Evolutionary conservation across 805 yeast species (phyloP).

Genomic region (Yarrowia porcina): DNA sequence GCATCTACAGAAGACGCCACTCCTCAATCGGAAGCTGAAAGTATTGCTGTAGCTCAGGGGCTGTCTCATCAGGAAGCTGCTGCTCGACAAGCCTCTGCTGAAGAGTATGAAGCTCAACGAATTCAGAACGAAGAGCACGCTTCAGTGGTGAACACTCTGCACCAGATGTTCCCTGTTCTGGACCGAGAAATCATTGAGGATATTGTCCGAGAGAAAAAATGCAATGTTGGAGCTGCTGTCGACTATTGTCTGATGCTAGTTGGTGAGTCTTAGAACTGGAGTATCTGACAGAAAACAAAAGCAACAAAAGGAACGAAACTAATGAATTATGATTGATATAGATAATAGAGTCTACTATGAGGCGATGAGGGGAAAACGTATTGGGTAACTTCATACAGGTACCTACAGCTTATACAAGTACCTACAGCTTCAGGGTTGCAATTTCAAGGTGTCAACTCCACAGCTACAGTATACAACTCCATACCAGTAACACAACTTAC

Average conservation of each 20-base stretch:
- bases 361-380: too few relatives aligned
- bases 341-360: slow-evolving; percentile 12
- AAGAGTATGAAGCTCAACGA: slow-evolving; percentile 41
- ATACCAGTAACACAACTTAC: too few relatives aligned
- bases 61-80: slow-evolving; percentile 37
- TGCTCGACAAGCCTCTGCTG: slow-evolving; percentile 40
- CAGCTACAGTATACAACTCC: too few relatives aligned
- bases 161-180: slow-evolving; percentile 71
- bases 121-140: slow-evolving; percentile 45
- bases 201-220: slow-evolving; percentile 61
- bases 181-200: slow-evolving; percentile 69
- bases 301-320: background rate
- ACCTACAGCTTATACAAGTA: too few relatives aligned
- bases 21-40: slow-evolving; percentile 20
- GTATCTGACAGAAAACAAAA: background rate
- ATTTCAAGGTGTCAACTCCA: too few relatives aligned
- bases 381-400: too few relatives aligned
- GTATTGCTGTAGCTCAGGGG: slow-evolving; percentile 16
- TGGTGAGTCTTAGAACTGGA: background rate
- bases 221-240: slow-evolving; percentile 67
- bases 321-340: slow-evolving; percentile 7
- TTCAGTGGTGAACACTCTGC: slow-evolving; percentile 49
- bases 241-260: slow-evolving; percentile 50
- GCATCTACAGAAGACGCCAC: slow-evolving; percentile 25
- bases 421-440: too few relatives aligned